Base-by-base conservation (phyloP, 768 basidiomycete species). In the Mrakia gelida region DNA sequence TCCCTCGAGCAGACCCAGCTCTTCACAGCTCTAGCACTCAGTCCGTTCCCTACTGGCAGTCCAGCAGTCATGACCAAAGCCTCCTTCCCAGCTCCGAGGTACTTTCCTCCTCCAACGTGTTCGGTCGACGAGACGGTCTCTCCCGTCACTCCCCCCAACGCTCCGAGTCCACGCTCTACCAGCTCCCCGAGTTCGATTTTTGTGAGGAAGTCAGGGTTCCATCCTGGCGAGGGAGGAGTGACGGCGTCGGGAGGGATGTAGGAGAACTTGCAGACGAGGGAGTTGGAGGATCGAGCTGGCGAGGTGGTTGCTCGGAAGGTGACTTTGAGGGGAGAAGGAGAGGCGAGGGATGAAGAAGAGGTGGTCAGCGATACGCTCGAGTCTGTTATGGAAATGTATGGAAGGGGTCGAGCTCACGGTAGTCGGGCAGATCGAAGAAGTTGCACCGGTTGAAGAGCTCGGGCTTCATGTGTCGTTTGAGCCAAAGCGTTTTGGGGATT, bases 401-500 rank as follows among this genome's bases (percentile, higher is more conserved):
- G 45, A 45, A 63, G 16, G 6, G 41, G 26, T 43, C 30, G 30
- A 38, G 80, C 83, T 45, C 75, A 84, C 84, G 88, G 86, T 90
- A 95, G 85, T 97, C 95, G n/a, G 95, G 95, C 26, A 97, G 89
- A 45, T 87, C 86, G 80, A 86, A 87, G 78, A 87, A 84, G 82
- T 82, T 83, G 82, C 82, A 83, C 21, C 81, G 41, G 71, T 82
- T 81, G 85, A 99, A 98, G 26, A 86, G 87, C 16, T 88, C 85
- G 0, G 89, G 83, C 2, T 88, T 82, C 95, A 98, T 95, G 86
- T 92, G 87, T 79, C 89, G 91, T 84, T 95, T 98, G 62, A 98
- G 88, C 97, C 97, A 98, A 38, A 98, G 89, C 43, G 95, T 91
- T 84, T 98, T 98, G 0, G 96, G 96, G 63, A 98, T 90, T 98